Conservation (phyloP, 108 stramenopile species). For the Craspedostauros australis region DNA sequence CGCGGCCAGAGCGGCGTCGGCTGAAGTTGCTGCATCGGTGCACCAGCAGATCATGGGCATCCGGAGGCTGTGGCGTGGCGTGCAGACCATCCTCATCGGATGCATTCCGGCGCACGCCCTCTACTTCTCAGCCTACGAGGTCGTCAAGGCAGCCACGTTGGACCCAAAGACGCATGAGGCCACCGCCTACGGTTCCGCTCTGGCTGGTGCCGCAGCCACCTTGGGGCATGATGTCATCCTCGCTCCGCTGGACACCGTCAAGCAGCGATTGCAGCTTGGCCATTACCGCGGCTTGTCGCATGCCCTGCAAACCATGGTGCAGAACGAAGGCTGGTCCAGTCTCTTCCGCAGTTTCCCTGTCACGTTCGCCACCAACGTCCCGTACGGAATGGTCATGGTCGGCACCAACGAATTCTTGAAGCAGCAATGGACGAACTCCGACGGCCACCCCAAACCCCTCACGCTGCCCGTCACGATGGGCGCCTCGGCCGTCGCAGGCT, state of each 20-base stretch:
- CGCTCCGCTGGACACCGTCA: constrained; percentile 97
- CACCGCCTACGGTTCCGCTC: constrained; percentile 38
- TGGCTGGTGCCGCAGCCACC: constrained; percentile 87
- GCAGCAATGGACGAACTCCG: constrained; percentile 21
- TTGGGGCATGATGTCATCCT: constrained; percentile 91
- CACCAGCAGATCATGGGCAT: constrained; percentile 27
- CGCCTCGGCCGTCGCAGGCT: constrained; percentile 84
- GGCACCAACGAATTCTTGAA: constrained; percentile 86
- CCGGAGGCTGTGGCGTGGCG: constrained; percentile 91
- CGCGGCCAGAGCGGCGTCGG: neutral
- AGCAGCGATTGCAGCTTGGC: constrained; percentile 98
- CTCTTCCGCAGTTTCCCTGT: constrained; percentile 88
- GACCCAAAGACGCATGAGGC: constrained; percentile 16
- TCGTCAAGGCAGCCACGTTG: constrained; percentile 55
- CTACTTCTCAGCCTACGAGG: constrained; percentile 93
- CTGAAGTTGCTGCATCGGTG: neutral
- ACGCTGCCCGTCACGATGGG: constrained; percentile 38
- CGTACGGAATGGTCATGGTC: constrained; percentile 96
- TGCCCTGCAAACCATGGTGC: constrained; percentile 34
- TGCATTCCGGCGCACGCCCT: constrained; percentile 98
- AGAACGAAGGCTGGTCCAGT: constrained; percentile 68
- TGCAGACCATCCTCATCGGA: constrained; percentile 90
- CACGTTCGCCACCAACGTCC: constrained; percentile 95
- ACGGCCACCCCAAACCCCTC: constrained; percentile 12
- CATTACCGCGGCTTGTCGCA: constrained; percentile 78